Evolutionary conservation across 257 asterid species (phyloP).

Genomic region (Buddleja alternifolia): DNA sequence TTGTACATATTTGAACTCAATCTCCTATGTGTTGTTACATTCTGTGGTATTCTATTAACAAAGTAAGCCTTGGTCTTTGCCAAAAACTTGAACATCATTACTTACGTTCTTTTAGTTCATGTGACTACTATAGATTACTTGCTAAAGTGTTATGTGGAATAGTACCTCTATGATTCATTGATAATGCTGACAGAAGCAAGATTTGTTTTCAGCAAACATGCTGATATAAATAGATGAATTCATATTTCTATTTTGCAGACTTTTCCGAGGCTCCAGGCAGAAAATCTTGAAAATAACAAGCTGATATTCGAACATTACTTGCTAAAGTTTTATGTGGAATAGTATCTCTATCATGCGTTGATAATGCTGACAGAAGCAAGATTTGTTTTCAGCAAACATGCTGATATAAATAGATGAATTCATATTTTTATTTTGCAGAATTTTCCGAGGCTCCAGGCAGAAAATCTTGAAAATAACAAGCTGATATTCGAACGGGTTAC

Average conservation of each 20-base stretch:
- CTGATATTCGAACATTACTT: constrained; percentile 35
- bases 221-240: background rate
- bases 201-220: background rate
- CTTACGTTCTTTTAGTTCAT: background rate
- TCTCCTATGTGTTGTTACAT: background rate
- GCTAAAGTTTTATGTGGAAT: too few species aligned
- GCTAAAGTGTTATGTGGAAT: too few species aligned
- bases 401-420: background rate
- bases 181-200: too few species aligned
- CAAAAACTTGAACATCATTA: background rate
- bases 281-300: constrained; percentile 47
- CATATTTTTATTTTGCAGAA: constrained; percentile 16
- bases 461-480: constrained; percentile 35
- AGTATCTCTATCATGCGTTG: too few species aligned
- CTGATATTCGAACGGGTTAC: constrained; percentile 26
- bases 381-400: background rate
- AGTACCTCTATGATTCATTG: too few species aligned
- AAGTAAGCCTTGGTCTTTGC: background rate
- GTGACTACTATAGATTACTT: too few species aligned
- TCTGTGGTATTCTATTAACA: background rate
- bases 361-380: too few species aligned
- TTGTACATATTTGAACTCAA: background rate
- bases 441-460: constrained; percentile 37
- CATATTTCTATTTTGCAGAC: constrained; percentile 25
- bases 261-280: constrained; percentile 45